Evolutionary conservation across 208 protist species (phyloP), one percentile per base, ranked within the genome.

Genomic region (Trypanosoma theileri): DNA sequence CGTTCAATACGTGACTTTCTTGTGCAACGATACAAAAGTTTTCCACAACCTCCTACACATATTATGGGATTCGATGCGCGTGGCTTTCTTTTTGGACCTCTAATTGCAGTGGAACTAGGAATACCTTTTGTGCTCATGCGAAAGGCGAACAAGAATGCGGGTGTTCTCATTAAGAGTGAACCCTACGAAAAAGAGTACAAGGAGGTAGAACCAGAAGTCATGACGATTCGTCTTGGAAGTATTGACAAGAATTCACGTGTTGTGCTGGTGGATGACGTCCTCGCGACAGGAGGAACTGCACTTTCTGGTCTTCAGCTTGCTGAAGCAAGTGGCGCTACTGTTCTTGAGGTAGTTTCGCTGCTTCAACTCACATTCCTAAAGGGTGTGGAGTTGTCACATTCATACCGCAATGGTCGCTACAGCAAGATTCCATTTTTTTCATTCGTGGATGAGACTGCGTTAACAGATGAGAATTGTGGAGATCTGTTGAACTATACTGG

Each of bases 111-210:
- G 8, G 91, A 91, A 68, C 86, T 97, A 1, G 83, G 81, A 19
- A 81, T 96, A 44, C 88, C 89, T 12, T 96, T 95, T 78, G 89
- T 97, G n/a, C 80, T 97, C 13, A 84, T 97, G 73, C 82, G 93
- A 26, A 97, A 97, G 71, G 79, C 85, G 9, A 81, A 81, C 21
- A 95, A 95, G 72, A 93, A 86, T 68, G 82, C 93, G 3, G 93
- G 93, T 17, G 60, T 96, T 22, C 79, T 97, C 48, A 88, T 97
- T 61, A 84, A 85, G 67, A 94, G 89, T 59, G 85, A 91, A 45
- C 85, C 88, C 17, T 95, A 94, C 66, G 66, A 86, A 28, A 97
- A 96, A 71, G 91, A 97, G 72, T 97, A 97, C 82, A 84, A 83
- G 61, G 90, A 96, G 58, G 82, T 79, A 0, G 75, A 73, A 1